Base-by-base conservation (phyloP, 495 filamentous ascomycete species). In the Oleoguttula mirabilis region DNA sequence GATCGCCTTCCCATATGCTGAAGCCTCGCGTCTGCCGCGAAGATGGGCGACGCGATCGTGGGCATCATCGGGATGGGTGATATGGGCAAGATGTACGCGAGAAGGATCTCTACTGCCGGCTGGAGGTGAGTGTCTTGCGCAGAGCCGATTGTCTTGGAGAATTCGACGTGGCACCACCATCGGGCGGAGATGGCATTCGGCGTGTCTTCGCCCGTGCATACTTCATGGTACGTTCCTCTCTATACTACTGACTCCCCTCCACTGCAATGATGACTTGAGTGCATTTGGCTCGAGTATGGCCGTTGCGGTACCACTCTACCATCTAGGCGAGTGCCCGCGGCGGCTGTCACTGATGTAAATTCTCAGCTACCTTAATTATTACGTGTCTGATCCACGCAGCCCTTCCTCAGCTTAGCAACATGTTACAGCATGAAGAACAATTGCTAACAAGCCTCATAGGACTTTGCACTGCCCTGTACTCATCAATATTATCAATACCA, bases 201-300 rank as follows among this genome's bases (percentile, higher is more conserved):
- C n/a, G n/a, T n/a, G n/a, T n/a, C n/a, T n/a, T n/a, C n/a, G n/a
- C n/a, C n/a, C n/a, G n/a, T n/a, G n/a, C n/a, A n/a, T n/a, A n/a
- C n/a, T n/a, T n/a, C n/a, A n/a, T n/a, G n/a, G n/a, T n/a, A n/a
- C n/a, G n/a, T n/a, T n/a, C n/a, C n/a, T n/a, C n/a, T n/a, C n/a
- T n/a, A n/a, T n/a, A n/a, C n/a, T n/a, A 28, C 25, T n/a, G 7
- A 7, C n/a, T 28, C 25, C 25, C 25, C n/a, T 28, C 54, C 51
- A 40, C 36, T 66, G 56, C 54, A 58, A 87, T 88, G 87, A 94
- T 95, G 87, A 95, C 85, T 83, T 84, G 87, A 95, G 87, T 83
- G 87, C 87, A 95, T 95, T 95, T 95, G 87, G 87, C 87, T 95
- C 84, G 86, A 95, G 86, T 71, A 92, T 84, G 75, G 71, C 59